Base-by-base conservation (phyloP, 768 basidiomycete genomes). In the Boletus reticulatus region DNA sequence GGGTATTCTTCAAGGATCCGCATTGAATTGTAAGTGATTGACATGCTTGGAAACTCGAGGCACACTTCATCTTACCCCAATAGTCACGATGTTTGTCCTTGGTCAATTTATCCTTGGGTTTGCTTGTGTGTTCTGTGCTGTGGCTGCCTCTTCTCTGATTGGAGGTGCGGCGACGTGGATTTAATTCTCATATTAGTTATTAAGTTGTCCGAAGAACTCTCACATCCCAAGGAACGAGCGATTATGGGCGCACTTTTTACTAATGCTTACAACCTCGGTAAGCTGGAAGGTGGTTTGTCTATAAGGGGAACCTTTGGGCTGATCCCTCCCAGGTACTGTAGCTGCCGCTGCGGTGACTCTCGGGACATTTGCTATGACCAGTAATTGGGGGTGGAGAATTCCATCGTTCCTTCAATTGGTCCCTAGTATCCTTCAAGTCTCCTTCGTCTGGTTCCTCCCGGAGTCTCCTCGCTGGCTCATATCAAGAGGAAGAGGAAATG, bases 401-500 rank as follows among this genome's bases (percentile, higher is more conserved):
- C 85, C 84, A 1, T 66, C 64, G 1, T 81, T 84, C 19, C 75
- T 86, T 7, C 86, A 88, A 66, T 59, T 80, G 31, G 64, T 77
- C 1, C 85, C 85, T 2, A 80, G 78, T 55, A 32, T 75, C 12
- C 67, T 85, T 22, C 85, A 87, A 57, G 63, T 87, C 43, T 56
- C 58, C 27, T 83, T 87, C 67, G 74, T 87, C 49, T 78, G 70
- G 63, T 81, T 83, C 62, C 70, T 86, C 16, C 84, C 84, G 3
- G 85, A 88, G 62, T 84, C 83, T 12, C 85, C 85, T 16, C 78
- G 83, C 37, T 87, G 84, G 84, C 75, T 87, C 6, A 73, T 86
- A 32, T 79, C 82, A 4, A 79, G 78, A 46, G 84, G 84, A 27
- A 77, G 83, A 17, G 67, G 67, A 1, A 74, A 75, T 1, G 81